Base-by-base conservation (phyloP, 2,329 filamentous ascomycete genomes). In the Colletotrichum noveboracense region DNA sequence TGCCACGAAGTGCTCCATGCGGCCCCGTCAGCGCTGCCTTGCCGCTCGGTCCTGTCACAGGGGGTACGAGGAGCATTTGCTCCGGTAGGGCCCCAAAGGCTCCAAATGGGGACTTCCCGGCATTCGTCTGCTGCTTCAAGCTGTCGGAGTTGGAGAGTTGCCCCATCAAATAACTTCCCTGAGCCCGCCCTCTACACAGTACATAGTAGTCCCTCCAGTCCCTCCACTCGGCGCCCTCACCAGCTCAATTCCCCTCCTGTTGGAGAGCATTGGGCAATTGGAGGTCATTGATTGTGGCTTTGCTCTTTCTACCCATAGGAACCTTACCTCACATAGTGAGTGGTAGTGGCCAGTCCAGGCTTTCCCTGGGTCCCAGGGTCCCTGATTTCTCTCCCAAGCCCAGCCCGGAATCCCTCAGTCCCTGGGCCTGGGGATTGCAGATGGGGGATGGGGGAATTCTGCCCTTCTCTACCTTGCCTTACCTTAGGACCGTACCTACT, bases 21-120 rank as follows among this genome's bases (percentile, higher is more conserved):
- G 52, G 73, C 61, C 74, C 70, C 76, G 58, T 74, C 64, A 70
- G 74, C 70, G 74, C 70, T 68, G 70, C 66, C 70, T 74, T 76
- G 70, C 74, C 74, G 60, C 76, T 52, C 36, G 26, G 60, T 48
- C 74, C 76, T 77, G 66, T 73, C 66, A 76, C 64, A 76, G 62
- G 70, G 70, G 60, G 48, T 38, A 12, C 4, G 1, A 65, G 76
- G 74, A 76, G 70, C 74, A 56, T 75, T 77, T 76, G 58, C 76
- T 77, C 76, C 76, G 76, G 76, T 28, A 76, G 38, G 62, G 61
- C 64, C 66, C 58, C 30, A 28, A 32, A 26, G 66, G 30, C 16
- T 61, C 28, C 58, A 34, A 30, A 61, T 28, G 61, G 58, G 64
- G 48, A 48, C 62, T 32, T 9, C 65, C 65, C 38, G 38, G 65